These are phyloP conservation scores for Flagelloscypha sp. DNA, from an alignment of 768 basidiomycete genomes.

Conservation along the genomic window DNA sequence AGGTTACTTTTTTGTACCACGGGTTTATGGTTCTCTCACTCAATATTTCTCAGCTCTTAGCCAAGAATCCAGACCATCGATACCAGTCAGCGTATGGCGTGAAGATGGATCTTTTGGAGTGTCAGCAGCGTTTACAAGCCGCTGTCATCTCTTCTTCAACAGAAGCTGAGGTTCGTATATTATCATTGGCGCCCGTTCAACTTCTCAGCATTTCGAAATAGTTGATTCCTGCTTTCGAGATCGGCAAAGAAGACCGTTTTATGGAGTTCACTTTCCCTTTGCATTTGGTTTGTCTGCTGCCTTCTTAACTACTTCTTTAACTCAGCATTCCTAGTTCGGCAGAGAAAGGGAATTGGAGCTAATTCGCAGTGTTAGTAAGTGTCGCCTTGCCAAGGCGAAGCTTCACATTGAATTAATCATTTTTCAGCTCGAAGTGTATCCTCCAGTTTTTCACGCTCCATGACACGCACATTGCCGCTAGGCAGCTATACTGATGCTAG, in stretches of 20 bases:
- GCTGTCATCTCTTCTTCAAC: conserved; percentile 51
- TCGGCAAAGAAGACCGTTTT: conserved; percentile 56
- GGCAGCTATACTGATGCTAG: conserved; percentile 23
- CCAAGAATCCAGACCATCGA: conserved; percentile 57
- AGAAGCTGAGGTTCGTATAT: conserved; percentile 26
- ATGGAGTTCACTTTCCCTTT: conserved; percentile 67
- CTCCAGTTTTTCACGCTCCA: conserved; percentile 47
- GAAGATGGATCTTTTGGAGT: conserved; percentile 58
- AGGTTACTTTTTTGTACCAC: conserved; percentile 26
- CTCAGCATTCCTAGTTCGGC: conserved; percentile 40
- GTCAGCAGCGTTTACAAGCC: conserved; percentile 54
- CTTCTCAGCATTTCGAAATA: conserved; percentile 17
- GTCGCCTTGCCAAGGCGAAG: not conserved
- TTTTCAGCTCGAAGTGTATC: conserved; percentile 39
- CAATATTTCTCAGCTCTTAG: conserved; percentile 39
- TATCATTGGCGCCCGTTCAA: not conserved
- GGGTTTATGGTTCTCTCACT: conserved; percentile 2
- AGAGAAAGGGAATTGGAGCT: conserved; percentile 63
- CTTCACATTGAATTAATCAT: conserved; percentile 12
- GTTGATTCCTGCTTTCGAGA: conserved; percentile 65
- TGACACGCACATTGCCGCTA: conserved; percentile 26
- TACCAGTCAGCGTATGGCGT: conserved; percentile 70
- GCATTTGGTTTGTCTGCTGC: conserved; percentile 37
- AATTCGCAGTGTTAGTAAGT: conserved; percentile 60
- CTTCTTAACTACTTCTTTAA: not conserved